Evolutionary conservation across 1,284 basidiomycete genomes (phyloP).

Genomic region (Ceratobasidium sp.): DNA sequence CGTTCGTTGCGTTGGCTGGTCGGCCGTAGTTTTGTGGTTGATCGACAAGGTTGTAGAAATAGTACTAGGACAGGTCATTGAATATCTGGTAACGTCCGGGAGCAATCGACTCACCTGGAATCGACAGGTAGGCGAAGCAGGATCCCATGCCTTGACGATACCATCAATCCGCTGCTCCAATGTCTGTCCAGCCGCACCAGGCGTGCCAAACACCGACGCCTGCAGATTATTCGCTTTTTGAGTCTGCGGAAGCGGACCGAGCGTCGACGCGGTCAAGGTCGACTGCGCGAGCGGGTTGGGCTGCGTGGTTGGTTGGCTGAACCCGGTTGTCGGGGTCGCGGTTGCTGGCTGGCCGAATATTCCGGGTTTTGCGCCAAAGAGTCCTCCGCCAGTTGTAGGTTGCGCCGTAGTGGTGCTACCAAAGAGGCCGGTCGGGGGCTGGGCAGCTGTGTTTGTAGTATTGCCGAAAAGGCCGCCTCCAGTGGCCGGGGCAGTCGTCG

Average conservation of each 20-base stretch:
- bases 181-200: constrained; percentile 52
- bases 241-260: constrained; percentile 50
- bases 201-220: constrained; percentile 56
- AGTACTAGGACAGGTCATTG: constrained; percentile 65
- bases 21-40: constrained; percentile 81
- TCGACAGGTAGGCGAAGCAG: constrained; percentile 75
- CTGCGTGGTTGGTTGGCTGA: constrained; percentile 19
- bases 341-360: constrained; percentile 54
- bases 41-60: constrained; percentile 90
- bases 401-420: constrained; percentile 50
- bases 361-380: constrained; percentile 51
- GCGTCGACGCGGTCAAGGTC: constrained; percentile 42
- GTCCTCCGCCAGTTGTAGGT: constrained; percentile 38
- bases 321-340: constrained; percentile 33
- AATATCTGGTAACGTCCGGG: not conserved
- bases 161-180: constrained; percentile 74
- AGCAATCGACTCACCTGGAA: constrained; percentile 74
- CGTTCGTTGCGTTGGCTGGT: constrained; percentile 79
- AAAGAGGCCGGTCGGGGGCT: constrained; percentile 53
- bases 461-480: constrained; percentile 47
- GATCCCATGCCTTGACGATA: constrained; percentile 80
- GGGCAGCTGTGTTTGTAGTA: constrained; percentile 24
- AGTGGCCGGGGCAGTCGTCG: constrained; percentile 42
- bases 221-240: constrained; percentile 54
- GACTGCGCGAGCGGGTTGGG: constrained; percentile 17